Evolutionary conservation across 495 filamentous ascomycete genomes (phyloP), one percentile per base, ranked within the genome.

Genomic region (Margaritispora aquatica): DNA sequence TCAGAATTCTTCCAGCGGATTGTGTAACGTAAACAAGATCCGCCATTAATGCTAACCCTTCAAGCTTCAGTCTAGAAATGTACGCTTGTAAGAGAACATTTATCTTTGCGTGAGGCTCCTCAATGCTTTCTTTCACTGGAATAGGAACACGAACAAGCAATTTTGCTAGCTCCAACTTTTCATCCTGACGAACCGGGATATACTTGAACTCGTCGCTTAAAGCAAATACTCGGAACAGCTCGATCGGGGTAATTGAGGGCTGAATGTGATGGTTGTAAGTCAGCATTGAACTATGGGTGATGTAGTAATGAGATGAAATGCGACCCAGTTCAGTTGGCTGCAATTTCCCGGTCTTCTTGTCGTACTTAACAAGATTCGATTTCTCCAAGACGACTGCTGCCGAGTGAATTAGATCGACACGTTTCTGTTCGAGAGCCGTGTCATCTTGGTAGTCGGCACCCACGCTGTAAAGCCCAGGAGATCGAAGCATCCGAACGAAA

Each of bases 11-110:
- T 15, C 94, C 95, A 54, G 94, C 94, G 15, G 93, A 97, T 70
- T 99, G 95, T 0, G 94, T 97, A 55, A 99, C 92, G 66, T 97
- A 99, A 19, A 99, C 93, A 82, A 97, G 85, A 70, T 99, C 94
- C 21, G 95, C 93, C 95, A 97, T 96, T 63, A 99, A 74, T 9
- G 94, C 95, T 59, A 97, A 76, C 1, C 94, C 94, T 41, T 97
- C 93, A 2, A 99, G 84, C 69, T 91, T 92, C 31, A 99, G 85
- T 44, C 95, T 83, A 24, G 93, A 97, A 56, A 99, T 97, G 68
- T 94, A 97, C 13, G 95, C 94, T 66, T 99, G 94, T 5, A 99
- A 78, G 22, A 99, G 80, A n/a, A 97, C 95, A 68, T 99, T 99
- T 77, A 99, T 96, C 76, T 99, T 99, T 26, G 92, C 89, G 36